phyloP scores from a whole-genome alignment of 305 asterid genomes.

The Euphrasia arctica region DNA sequence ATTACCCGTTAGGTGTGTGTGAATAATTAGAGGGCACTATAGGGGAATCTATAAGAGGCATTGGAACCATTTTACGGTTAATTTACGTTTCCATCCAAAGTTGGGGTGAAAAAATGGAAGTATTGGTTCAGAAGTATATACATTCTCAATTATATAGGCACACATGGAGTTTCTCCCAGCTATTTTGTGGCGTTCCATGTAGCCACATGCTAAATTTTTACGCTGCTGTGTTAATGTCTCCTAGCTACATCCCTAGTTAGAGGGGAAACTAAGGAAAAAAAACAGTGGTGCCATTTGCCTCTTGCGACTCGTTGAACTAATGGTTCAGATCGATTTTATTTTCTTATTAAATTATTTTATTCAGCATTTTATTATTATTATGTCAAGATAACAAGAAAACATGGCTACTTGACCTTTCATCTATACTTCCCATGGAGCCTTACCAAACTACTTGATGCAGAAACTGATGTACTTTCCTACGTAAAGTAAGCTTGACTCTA shows the following conservation, averaged over 20 bases:
- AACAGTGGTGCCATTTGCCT: background rate
- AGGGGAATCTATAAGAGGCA: too few relatives aligned
- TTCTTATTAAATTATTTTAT: background rate
- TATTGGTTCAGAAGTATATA: too few relatives aligned
- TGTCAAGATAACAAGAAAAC: background rate
- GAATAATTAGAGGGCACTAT: too few relatives aligned
- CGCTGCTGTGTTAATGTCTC: background rate
- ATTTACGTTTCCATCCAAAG: too few relatives aligned
- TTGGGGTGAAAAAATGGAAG: too few relatives aligned
- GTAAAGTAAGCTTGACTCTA: constrained; percentile 1
- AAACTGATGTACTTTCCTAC: background rate
- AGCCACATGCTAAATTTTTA: background rate
- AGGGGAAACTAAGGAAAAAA: background rate
- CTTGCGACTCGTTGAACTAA: background rate
- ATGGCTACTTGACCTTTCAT: background rate
- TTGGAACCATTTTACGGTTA: too few relatives aligned
- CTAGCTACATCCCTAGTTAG: background rate
- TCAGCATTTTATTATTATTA: background rate
- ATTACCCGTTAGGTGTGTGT: too few relatives aligned
- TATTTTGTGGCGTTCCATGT: background rate
- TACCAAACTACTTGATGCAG: background rate
- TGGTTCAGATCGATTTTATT: background rate
- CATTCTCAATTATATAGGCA: too few relatives aligned
- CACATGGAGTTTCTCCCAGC: background rate
- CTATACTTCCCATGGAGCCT: background rate